Percentiles rank a stretch among this genome's conserved stretches.
Conservation (phyloP, 805 yeast species). For the Yarrowia sp. region DNA sequence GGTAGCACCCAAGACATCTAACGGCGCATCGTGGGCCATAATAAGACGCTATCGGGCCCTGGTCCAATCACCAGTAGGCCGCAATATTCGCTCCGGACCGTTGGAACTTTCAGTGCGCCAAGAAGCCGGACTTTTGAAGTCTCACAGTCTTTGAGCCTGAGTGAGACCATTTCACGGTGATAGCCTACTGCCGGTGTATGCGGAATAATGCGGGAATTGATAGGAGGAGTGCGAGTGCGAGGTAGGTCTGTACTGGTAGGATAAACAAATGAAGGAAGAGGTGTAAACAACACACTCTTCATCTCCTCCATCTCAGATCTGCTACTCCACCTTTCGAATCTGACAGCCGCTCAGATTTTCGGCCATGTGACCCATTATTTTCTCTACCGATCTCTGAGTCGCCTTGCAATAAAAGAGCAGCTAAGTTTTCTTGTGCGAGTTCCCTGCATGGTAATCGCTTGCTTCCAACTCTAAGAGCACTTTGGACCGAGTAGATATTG, state of each 20-base stretch:
- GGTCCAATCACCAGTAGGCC: background rate
- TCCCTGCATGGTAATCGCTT: slow-evolving; percentile 29
- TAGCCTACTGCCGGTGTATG: slow-evolving; percentile 1
- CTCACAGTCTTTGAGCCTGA: background rate
- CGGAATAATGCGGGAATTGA: slow-evolving; percentile 18
- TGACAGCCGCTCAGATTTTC: slow-evolving; percentile 1
- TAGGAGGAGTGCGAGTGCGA: background rate
- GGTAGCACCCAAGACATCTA: no score
- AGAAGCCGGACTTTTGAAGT: background rate
- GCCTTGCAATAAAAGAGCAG: background rate
- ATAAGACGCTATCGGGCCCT: background rate
- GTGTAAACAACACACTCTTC: no score
- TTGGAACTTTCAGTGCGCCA: slow-evolving; percentile 15
- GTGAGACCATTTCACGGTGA: slow-evolving; percentile 1
- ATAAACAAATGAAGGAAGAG: no score
- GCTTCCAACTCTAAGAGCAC: background rate
- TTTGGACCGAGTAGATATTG: background rate
- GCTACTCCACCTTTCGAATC: background rate
- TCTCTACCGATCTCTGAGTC: slow-evolving; percentile 2
- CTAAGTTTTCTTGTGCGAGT: background rate
- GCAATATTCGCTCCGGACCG: background rate
- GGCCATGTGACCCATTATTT: slow-evolving; percentile 5
- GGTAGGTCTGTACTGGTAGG: no score
- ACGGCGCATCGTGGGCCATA: background rate
- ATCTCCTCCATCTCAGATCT: background rate